Percentiles rank a stretch among this genome's conserved stretches.
phyloP scores from a whole-genome alignment of 1,139 yeast genomes.

The Lizanozyma gosingica region DNA sequence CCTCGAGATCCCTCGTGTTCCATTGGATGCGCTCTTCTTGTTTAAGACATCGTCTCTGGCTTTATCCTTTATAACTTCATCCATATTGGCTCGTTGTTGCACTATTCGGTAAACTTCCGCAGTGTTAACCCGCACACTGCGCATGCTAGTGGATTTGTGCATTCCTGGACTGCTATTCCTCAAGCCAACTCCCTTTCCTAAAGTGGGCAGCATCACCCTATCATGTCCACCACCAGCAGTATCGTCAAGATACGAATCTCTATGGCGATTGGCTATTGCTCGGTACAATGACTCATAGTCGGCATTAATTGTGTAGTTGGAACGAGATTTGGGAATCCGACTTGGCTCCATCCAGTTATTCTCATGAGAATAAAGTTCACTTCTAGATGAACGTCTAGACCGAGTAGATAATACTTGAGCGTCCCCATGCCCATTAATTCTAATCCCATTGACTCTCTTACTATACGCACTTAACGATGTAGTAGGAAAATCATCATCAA shows the following conservation, averaged over 20 bases:
- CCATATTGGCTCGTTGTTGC: slow-evolving; percentile 13
- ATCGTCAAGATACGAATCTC: too few species aligned
- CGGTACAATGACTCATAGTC: slow-evolving; percentile 2
- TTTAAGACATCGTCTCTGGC: too few species aligned
- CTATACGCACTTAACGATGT: slow-evolving; percentile 32
- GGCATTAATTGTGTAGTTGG: slow-evolving; percentile 2
- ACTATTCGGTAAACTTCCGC: not conserved
- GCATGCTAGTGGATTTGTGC: slow-evolving; percentile 6
- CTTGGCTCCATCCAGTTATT: slow-evolving; percentile 40
- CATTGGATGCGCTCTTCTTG: too few species aligned
- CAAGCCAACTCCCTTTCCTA: too few species aligned
- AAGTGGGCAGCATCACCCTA: too few species aligned
- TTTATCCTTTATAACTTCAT: too few species aligned
- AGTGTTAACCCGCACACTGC: not conserved
- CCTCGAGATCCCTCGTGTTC: slow-evolving; percentile 5
- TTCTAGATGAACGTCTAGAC: slow-evolving; percentile 31
- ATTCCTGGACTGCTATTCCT: slow-evolving; percentile 6
- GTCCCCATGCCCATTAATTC: too few species aligned
- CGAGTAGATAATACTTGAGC: slow-evolving; percentile 5
- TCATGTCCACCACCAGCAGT: too few species aligned
- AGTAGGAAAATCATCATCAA: slow-evolving; percentile 21
- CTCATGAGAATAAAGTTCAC: slow-evolving; percentile 33
- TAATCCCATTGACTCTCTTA: slow-evolving; percentile 15
- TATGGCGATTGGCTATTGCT: slow-evolving; percentile 3
- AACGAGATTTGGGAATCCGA: not conserved